These are phyloP conservation scores for Spatholobus suberectus DNA, from an alignment of 306 rosid genomes.

Conservation along the genomic window DNA sequence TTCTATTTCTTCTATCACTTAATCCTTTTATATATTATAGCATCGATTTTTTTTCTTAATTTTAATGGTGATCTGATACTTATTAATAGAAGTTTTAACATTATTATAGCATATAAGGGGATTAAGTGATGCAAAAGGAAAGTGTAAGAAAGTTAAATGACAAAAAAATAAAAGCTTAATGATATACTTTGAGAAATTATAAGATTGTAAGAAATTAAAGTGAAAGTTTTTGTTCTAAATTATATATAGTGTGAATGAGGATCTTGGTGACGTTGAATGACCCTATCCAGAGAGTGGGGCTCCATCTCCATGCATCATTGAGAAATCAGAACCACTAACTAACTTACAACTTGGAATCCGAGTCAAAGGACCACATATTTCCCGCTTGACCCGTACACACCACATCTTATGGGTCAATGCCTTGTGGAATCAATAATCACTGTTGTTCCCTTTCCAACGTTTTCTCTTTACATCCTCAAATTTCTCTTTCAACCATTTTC, in stretches of 20 bases:
- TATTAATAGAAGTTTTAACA: no score
- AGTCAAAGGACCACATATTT: slow-evolving; percentile 52
- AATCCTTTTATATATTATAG: no score
- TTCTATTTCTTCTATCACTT: no score
- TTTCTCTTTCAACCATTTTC: slow-evolving; percentile 1
- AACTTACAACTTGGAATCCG: slow-evolving; percentile 40
- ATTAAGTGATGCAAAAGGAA: no score
- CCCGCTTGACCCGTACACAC: slow-evolving; percentile 44
- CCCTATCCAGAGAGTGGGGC: not conserved
- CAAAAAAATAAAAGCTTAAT: no score
- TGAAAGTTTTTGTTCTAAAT: no score
- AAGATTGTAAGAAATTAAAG: no score
- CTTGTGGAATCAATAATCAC: not conserved
- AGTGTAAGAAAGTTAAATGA: no score
- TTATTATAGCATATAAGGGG: no score
- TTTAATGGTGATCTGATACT: no score
- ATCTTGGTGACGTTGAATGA: not conserved
- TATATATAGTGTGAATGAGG: not conserved
- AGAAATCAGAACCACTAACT: slow-evolving; percentile 21
- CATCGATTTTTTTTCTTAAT: no score
- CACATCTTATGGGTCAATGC: slow-evolving; percentile 5
- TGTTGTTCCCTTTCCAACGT: slow-evolving; percentile 13
- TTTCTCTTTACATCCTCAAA: slow-evolving; percentile 29
- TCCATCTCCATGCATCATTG: not conserved
- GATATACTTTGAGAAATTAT: no score